Evolutionary conservation across 306 rosid species (phyloP), one percentile per base, ranked within the genome.

Genomic region (Cicer yamashitae): DNA sequence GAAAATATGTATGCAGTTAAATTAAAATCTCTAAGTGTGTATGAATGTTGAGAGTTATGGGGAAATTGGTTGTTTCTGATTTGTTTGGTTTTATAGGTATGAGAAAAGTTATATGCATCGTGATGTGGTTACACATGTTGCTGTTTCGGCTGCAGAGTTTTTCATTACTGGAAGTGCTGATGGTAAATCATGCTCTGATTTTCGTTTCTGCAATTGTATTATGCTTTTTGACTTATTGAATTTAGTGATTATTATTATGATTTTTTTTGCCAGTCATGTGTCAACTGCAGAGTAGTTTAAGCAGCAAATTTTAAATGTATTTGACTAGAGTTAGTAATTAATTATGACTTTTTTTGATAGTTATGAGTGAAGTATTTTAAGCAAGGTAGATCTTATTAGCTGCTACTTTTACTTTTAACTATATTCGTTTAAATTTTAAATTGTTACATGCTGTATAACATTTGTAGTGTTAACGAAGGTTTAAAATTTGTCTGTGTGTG

Each of bases 51-150:
- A 50, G 17, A 44, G 59, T 30, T 56, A 34, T 46, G 67, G 48
- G 7, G 7, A 13, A 61, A 20, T 40, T 22, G 7, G n/a, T 13
- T 3, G 14, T 45, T 75, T 65, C 77, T 70, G 25, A 53, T 46
- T 48, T 70, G 63, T 9, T 38, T 61, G 61, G 34, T 61, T 39
- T 60, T 30, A 5, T 79, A 94, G 99, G 99, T 94, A 94, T 30
- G 99, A 94, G 88, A 94, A 94, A 58, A 94, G 99, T 71, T 92
- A 92, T 75, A 94, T 94, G 99, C 99, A 94, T 69, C 92, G 97
- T 0, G 96, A 92, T 39, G 97, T 94, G 83, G 97, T 90, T 75
- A 94, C 96, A 0, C 99, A 94, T 85, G 97, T 92, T 53, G 96
- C 93, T 77, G 97, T 92, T 69, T 92, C 97, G 0, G 46, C 87